Conservation (phyloP, 345 rosid species). For the Salix koriyanagi region DNA sequence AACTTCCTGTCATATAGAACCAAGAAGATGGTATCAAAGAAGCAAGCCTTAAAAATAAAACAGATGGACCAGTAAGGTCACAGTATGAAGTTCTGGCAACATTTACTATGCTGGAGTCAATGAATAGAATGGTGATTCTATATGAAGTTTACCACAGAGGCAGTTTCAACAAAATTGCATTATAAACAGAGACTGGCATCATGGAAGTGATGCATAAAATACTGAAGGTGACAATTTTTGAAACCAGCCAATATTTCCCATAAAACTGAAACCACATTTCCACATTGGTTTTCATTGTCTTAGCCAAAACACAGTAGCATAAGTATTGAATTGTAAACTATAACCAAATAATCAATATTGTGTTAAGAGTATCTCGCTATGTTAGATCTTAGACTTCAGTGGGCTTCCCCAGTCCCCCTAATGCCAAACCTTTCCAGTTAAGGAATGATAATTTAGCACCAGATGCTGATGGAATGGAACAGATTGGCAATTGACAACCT, state of each 20-base stretch:
- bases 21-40: not conserved
- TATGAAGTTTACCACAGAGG: not conserved
- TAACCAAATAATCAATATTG: not conserved
- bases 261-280: not conserved
- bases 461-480: too few species aligned
- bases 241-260: not conserved
- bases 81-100: not conserved
- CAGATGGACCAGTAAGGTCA: not conserved
- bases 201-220: not conserved
- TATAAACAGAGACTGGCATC: not conserved
- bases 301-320: not conserved
- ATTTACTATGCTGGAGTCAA: not conserved
- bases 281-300: not conserved
- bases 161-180: not conserved
- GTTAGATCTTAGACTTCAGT: too few species aligned
- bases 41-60: not conserved
- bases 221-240: not conserved
- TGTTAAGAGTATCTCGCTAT: not conserved
- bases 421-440: too few species aligned
- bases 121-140: not conserved
- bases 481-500: too few species aligned
- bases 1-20: conserved; percentile 69
- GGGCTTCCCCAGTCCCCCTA: too few species aligned
- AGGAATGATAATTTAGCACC: too few species aligned
- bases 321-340: not conserved